These are phyloP conservation scores for Chrysopogon serrulatus DNA, from an alignment of 176 grass and related monocot species.

Conservation along the genomic window DNA sequence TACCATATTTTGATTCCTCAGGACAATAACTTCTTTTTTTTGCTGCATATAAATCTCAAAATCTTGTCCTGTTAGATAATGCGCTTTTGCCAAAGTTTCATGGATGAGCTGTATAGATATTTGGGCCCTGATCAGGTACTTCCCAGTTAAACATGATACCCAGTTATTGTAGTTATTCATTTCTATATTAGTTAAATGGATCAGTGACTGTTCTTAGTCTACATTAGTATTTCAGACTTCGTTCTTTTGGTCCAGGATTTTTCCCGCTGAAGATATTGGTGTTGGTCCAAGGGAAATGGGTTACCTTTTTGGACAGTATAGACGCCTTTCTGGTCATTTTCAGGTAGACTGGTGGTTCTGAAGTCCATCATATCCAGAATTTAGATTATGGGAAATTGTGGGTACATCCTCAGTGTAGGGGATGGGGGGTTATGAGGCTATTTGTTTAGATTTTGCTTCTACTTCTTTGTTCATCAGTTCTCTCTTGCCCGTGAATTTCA, in stretches of 20 bases:
- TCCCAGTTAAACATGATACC: neutral
- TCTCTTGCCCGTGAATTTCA: slow-evolving; percentile 43
- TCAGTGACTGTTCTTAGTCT: neutral
- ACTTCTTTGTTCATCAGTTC: slow-evolving; percentile 8
- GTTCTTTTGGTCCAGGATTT: slow-evolving; percentile 59
- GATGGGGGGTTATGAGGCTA: neutral
- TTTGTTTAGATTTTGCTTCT: slow-evolving; percentile 23
- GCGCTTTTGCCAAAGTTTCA: slow-evolving; percentile 99
- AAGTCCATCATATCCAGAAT: slow-evolving; percentile 5
- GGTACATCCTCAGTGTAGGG: neutral
- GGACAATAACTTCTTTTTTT: neutral
- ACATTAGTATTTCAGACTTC: neutral
- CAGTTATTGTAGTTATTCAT: neutral
- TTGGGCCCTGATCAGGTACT: slow-evolving; percentile 96
- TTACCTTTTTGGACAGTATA: slow-evolving; percentile 98
- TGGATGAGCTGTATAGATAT: slow-evolving; percentile 96
- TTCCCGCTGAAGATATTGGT: slow-evolving; percentile 93
- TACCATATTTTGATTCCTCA: slow-evolving; percentile 16
- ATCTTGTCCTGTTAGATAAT: slow-evolving; percentile 68
- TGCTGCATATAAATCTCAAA: slow-evolving; percentile 23
- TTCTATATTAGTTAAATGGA: slow-evolving; percentile 10
- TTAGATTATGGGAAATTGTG: neutral
- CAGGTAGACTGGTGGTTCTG: slow-evolving; percentile 54
- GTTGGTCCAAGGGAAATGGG: slow-evolving; percentile 97
- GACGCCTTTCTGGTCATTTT: slow-evolving; percentile 93